Evolutionary conservation across 2,329 filamentous ascomycete genomes (phyloP), one percentile per base, ranked within the genome.

Genomic region (Colletotrichum sp.): DNA sequence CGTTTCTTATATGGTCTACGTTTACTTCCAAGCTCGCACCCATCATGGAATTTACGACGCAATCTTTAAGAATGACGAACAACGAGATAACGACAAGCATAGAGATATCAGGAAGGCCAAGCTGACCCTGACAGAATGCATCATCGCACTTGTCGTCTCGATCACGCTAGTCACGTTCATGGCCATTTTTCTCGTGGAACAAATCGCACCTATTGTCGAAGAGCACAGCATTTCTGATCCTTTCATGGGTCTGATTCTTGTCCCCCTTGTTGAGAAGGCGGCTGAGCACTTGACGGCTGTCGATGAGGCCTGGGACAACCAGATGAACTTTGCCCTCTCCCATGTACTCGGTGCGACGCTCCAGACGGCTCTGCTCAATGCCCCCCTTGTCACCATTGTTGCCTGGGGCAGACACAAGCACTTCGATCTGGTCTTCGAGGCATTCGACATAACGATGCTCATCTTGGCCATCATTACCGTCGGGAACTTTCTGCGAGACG

Each of bases 321-420:
- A 94, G 82, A 95, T 96, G 89, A 97, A 97, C 86, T 93, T 96
- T 84, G 95, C 95, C 0, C 89, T 97, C 30, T 94, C 95, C 60
- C 95, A 98, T 83, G 95, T 97, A 69, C 92, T 98, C 57, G 95
- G 95, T 63, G 93, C 95, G 4, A 96, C 95, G 1, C 94, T 98
- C 75, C 96, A 98, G 85, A 98, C 96, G 0, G 95, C 96, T 1
- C 90, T 98, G 36, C 92, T 98, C 82, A 98, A 98, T 82, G 95
- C 93, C 0, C 96, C 96, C 0, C 89, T 98, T 6, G 93, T 95
- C 9, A 92, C 98, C 39, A 89, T 98, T 49, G 94, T 98, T 65
- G 95, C 94, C 60, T 98, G 96, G 96, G 93, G 94, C 26, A 85
- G 96, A 44, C 85, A 86, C 73, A 92, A 92, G 80, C 81, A 88